Percentiles rank a stretch among this genome's conserved stretches.
Evolutionary conservation across 2,329 filamentous ascomycete species (phyloP).

Genomic region (Claviceps sp.): DNA sequence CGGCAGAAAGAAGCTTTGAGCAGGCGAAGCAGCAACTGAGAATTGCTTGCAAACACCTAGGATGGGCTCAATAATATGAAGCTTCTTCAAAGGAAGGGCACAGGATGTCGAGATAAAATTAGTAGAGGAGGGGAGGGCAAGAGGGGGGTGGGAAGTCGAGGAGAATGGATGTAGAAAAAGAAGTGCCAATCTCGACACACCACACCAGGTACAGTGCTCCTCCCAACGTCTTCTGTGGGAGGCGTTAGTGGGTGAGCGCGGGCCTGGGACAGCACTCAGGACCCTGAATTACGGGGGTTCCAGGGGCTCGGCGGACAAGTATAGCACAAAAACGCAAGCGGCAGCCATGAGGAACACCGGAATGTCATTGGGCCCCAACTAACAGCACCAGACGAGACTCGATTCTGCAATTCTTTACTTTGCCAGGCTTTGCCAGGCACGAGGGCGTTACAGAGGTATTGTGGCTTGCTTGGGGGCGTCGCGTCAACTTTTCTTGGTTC

Average conservation of each 20-base stretch:
- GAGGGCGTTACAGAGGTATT: not conserved
- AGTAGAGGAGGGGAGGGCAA: conserved; percentile 1
- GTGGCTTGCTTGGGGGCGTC: conserved; percentile 2
- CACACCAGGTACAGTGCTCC: not conserved
- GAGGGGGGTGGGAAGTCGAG: conserved; percentile 1
- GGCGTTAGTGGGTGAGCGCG: too few relatives aligned
- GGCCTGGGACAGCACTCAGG: too few relatives aligned
- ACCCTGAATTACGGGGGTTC: too few relatives aligned
- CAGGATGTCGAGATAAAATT: not conserved
- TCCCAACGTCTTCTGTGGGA: conserved; percentile 1
- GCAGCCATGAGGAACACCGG: not conserved
- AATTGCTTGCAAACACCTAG: conserved; percentile 3
- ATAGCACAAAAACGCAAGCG: not conserved
- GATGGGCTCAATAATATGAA: conserved; percentile 5
- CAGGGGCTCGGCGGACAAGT: not conserved
- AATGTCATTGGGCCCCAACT: not conserved
- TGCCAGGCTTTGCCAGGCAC: not conserved
- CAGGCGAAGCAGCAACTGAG: conserved; percentile 5
- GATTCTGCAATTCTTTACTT: not conserved
- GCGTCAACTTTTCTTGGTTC: conserved; percentile 21
- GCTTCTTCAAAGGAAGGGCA: not conserved
- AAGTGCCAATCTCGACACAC: conserved; percentile 2
- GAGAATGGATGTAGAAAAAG: not conserved
- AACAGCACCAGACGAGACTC: not conserved
- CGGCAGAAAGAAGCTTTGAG: not conserved